Percentiles rank a stretch among this genome's conserved stretches.
Conservation (phyloP, 1,284 basidiomycete species). For the Puccinia coronata region DNA sequence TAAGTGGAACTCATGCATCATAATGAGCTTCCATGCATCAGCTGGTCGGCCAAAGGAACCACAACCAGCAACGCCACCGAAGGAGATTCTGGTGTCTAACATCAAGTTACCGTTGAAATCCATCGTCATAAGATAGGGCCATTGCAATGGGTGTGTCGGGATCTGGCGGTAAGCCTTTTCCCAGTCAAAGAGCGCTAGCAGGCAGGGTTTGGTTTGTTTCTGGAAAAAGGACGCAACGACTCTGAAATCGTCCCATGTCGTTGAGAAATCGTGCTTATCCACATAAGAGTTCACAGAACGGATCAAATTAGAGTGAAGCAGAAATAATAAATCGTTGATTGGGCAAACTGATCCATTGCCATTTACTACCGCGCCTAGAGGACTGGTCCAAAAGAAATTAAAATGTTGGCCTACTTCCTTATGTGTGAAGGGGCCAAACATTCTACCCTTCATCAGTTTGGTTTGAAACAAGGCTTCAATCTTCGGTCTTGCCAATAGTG, state of each 20-base stretch:
- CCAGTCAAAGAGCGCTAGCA: slow-evolving; percentile 5
- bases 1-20: neutral
- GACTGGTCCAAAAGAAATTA: slow-evolving; percentile 3
- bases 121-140: neutral
- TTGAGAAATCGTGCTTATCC: neutral
- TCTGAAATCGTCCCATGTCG: neutral
- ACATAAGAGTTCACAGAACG: slow-evolving; percentile 3
- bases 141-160: neutral
- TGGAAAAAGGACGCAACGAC: neutral
- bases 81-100: neutral
- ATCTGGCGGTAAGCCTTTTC: slow-evolving; percentile 5
- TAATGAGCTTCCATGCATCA: neutral
- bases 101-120: neutral
- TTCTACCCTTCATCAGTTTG: too few species aligned
- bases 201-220: neutral
- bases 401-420: too few species aligned
- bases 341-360: neutral
- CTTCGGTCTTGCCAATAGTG: too few species aligned
- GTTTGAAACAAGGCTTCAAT: too few species aligned
- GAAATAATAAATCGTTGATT: slow-evolving; percentile 11
- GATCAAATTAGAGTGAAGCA: neutral
- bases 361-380: neutral
- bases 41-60: neutral
- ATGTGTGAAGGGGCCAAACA: too few species aligned
- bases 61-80: neutral